Base-by-base conservation (phyloP, 1,284 basidiomycete genomes). In the Malassezia sympodialis region DNA sequence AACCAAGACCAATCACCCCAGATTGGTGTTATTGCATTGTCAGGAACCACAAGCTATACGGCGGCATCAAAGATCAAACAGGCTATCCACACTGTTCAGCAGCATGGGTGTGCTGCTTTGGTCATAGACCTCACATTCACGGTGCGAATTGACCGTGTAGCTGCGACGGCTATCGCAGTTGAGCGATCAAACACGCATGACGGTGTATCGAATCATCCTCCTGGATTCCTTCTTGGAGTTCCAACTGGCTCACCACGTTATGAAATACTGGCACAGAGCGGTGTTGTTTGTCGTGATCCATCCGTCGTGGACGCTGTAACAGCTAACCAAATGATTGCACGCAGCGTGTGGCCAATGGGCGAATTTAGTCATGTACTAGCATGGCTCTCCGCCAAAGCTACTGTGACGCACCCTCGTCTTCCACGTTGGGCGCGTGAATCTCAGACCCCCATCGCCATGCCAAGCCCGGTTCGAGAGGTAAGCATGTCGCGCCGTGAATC, bases 1-100 rank as follows among this genome's bases (percentile, higher is more conserved):
- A 39, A 43, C 12, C 1, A 8, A 4, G 21, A 27, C 21, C 24
- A 49, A 19, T n/a, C 19, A n/a, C n/a, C 39, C 10, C 49, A 51
- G 17, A 44, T 51, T 26, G 49, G 49, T 5, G 40, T 51, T 21
- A 51, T 51, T 42, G 41, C 49, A n/a, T 21, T 51, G 39, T 32
- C 27, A 14, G 49, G 49, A 4, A 42, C 39, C 1, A 39, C 49
- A 3, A 39, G 49, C 14, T 51, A 51, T 39, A 51, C 49, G 7
- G 30, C 49, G 15, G 39, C 49, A 2, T 21, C 39, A 11, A 51
- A 51, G 31, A 15, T 51, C 8, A 30, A 34, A 14, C 40, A 43
- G 27, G 49, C 49, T 6, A 35, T 51, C 26, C 41, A 51, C 19
- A 24, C 40, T 10, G 39, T 51, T 19, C 49, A 51, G 19, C 28